Base-by-base conservation (phyloP, 345 rosid species). In the Ceriops decandra region DNA sequence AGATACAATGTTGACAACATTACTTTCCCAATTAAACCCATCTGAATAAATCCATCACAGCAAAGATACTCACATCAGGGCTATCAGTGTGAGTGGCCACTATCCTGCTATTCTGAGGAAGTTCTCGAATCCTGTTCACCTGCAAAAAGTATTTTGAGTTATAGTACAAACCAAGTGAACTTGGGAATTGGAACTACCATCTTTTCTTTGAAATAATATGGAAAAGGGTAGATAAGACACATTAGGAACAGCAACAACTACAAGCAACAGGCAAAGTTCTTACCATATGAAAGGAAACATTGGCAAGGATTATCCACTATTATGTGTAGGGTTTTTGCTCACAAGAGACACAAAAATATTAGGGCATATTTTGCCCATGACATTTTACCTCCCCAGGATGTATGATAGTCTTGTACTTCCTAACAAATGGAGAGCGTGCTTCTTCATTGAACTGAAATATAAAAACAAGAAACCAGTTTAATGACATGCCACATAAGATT, bases 41-140 rank as follows among this genome's bases (percentile, higher is more conserved):
- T 32, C 24, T 54, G 64, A 38, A 60, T 22, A 35, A 22, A 56
- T 49, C 38, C 30, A 11, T 61, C 52, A 8, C 52, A 31, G 5
- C 2, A 26, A 28, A 56, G 36, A 62, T 51, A 30, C 86, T 80
- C 82, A 92, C 99, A 81, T 95, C 99, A 72, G 99, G 97, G 76
- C 97, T 77, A 77, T 95, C 99, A n/a, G 99, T 95, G 75, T 95
- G 99, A 60, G 99, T 95, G 68, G 99, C 99, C 59, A 92, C 93
- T 70, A 95, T 92, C 81, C 86, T 87, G 71, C 93, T 84, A 62
- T 90, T 90, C 71, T 90, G 98, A 17, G 96, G 97, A 51, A 95
- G 97, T 80, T 95, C 99, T 82, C 98, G 85, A 78, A 95, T 95
- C 76, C 99, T 86, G 86, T 95, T 95, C 53, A 95, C 99, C 99